Evolutionary conservation across 176 grass and related monocot genomes (phyloP).

Genomic region (Juncus inflexus): DNA sequence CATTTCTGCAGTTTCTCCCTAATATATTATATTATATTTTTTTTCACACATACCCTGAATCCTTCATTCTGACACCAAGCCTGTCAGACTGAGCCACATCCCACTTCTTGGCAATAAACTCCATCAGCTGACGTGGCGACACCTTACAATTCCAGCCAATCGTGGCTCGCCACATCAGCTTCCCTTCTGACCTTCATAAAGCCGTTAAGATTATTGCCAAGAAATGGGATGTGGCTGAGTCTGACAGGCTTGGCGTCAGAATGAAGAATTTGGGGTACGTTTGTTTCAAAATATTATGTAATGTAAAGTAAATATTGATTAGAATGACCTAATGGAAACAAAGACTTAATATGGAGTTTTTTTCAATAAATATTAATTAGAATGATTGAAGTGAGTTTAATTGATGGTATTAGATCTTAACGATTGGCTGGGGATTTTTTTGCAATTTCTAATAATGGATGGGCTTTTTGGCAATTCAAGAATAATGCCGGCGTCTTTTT

Average conservation of each 20-base stretch:
- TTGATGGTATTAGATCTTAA: no score
- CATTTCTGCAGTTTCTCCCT: no score
- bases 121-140: constrained; percentile 58
- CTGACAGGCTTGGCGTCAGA: constrained; percentile 72
- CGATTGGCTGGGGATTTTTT: no score
- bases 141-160: constrained; percentile 51
- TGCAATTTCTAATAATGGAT: no score
- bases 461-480: no score
- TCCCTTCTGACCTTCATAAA: constrained; percentile 42
- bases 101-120: constrained; percentile 56
- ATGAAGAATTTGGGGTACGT: constrained; percentile 76
- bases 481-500: no score
- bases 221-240: constrained; percentile 45
- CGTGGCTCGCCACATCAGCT: constrained; percentile 62
- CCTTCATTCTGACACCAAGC: constrained; percentile 71
- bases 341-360: no score
- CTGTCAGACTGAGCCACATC: constrained; percentile 53
- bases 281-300: constrained; percentile 14
- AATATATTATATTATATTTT: background rate
- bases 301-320: no score
- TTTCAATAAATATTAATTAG: no score
- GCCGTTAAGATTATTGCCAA: constrained; percentile 65
- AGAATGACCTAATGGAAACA: no score
- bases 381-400: no score
- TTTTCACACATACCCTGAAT: constrained; percentile 60